phyloP scores from a whole-genome alignment of 2,329 filamentous ascomycete genomes.

The Atkinsonella hypoxylon region DNA sequence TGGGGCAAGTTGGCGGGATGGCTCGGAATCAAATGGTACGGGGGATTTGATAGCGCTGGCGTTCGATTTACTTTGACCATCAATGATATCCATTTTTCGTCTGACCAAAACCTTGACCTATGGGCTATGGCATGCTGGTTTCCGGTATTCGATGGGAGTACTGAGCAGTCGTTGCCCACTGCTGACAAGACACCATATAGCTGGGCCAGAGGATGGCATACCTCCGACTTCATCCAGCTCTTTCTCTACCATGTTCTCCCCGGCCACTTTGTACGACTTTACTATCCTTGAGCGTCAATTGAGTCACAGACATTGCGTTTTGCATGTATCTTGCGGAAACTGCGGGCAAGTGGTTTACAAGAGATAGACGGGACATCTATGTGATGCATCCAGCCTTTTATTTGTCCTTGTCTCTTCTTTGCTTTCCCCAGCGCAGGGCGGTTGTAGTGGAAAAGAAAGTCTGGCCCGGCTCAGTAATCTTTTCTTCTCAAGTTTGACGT shows the following conservation, averaged over 20 bases:
- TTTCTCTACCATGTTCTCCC: not conserved
- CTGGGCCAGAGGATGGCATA: not conserved
- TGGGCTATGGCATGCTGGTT: not conserved
- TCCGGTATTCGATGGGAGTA: not conserved
- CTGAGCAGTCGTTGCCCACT: not conserved
- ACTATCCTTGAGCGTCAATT: no score
- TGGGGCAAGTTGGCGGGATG: not conserved
- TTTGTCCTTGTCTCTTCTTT: not conserved
- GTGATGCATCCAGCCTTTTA: not conserved
- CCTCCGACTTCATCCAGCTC: no score
- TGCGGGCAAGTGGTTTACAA: not conserved
- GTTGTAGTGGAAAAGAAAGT: not conserved
- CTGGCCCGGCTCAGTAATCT: no score
- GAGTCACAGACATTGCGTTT: not conserved
- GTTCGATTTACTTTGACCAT: not conserved
- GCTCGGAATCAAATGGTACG: not conserved
- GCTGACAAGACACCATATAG: not conserved
- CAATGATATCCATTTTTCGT: not conserved
- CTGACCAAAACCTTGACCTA: not conserved
- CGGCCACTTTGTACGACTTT: no score
- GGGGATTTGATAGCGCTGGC: slow-evolving; percentile 1
- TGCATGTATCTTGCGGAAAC: not conserved
- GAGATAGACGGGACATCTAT: not conserved
- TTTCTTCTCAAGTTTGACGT: no score
- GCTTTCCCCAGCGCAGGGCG: not conserved